These are phyloP conservation scores for Pseudohalonectria lignicola DNA, from an alignment of 2,329 filamentous ascomycete species.

Conservation along the genomic window DNA sequence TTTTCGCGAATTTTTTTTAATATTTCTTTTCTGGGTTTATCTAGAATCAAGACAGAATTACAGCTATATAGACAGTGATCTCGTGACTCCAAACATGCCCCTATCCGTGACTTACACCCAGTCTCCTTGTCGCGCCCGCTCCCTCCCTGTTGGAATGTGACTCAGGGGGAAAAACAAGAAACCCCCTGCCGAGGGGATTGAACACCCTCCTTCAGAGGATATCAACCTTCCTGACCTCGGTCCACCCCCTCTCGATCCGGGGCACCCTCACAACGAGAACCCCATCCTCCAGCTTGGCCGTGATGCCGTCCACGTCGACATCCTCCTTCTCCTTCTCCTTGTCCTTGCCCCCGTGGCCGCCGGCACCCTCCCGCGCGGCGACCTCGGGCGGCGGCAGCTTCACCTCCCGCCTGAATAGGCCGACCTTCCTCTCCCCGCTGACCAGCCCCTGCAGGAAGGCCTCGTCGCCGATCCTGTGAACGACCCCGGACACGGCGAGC, in stretches of 20 bases:
- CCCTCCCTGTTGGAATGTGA: too few species aligned
- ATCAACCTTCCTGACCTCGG: slow-evolving; percentile 49
- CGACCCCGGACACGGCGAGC: slow-evolving; percentile 59
- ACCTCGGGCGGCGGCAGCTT: slow-evolving; percentile 41
- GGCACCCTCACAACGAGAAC: slow-evolving; percentile 67
- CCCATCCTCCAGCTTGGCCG: slow-evolving; percentile 69
- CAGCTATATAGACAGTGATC: too few species aligned
- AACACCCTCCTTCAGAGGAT: too few species aligned
- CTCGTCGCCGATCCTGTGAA: slow-evolving; percentile 63
- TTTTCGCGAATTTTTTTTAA: neutral
- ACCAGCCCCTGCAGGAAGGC: slow-evolving; percentile 53
- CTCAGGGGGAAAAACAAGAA: too few species aligned
- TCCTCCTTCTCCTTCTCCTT: slow-evolving; percentile 37
- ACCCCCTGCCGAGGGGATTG: too few species aligned
- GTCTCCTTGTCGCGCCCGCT: too few species aligned
- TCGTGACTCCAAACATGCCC: too few species aligned
- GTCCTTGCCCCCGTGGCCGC: slow-evolving; percentile 30
- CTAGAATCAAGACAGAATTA: too few species aligned
- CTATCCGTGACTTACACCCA: too few species aligned
- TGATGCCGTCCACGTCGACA: slow-evolving; percentile 57
- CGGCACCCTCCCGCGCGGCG: slow-evolving; percentile 36
- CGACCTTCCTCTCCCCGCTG: slow-evolving; percentile 58
- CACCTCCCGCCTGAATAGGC: slow-evolving; percentile 63
- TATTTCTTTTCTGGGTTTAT: neutral
- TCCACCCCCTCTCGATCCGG: slow-evolving; percentile 58